Evolutionary conservation across 495 filamentous ascomycete genomes (phyloP), one percentile per base, ranked within the genome.

Genomic region (Aspergillus biplanus): DNA sequence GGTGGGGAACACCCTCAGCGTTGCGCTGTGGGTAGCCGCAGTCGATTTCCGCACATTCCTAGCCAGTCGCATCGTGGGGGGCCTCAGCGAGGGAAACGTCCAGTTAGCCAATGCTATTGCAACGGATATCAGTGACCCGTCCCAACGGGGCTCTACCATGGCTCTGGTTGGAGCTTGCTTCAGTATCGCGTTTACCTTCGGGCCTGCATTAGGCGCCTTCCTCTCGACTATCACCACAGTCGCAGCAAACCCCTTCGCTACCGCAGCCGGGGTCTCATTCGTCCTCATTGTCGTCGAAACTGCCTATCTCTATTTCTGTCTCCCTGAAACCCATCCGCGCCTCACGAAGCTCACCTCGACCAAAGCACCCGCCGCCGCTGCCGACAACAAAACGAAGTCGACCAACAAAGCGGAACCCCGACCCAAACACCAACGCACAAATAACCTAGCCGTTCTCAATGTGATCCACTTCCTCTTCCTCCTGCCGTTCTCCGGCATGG

Each of bases 61-160:
- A 5, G 91, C 92, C 6, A 95, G 91, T 68, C 88, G 95, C 44
- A 80, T 99, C 15, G 90, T 99, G 3, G 95, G 95, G 15, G 95
- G 95, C 0, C 78, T 99, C 62, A 97, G 93, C 56, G 95, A 99
- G 73, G 96, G 93, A 32, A 99, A 99, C 69, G 92, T 99, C 0
- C 95, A 99, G 77, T 80, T 99, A 3, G 96, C 96, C 18, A 93
- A 92, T 58, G 96, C 96, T 46, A 99, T 99, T 69, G 95, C 96
- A 11, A 96, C 95, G 7, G 95, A 99, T 75, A 90, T 99, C 61
- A 95, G 90, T 59, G 92, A 95, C 68, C 87, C 90, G 56, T 83
- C 84, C 50, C 89, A 86, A 59, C 85, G 95, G 31, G 92, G 92
- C 2, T 87, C 90, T 15, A 97, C 96, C 33, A 97, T 99, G 89